A percentile compares a stretch with the other conserved stretches of the same genome.
Evolutionary conservation across 495 filamentous ascomycete species (phyloP).

Genomic region (Lophiostoma macrostomum): DNA sequence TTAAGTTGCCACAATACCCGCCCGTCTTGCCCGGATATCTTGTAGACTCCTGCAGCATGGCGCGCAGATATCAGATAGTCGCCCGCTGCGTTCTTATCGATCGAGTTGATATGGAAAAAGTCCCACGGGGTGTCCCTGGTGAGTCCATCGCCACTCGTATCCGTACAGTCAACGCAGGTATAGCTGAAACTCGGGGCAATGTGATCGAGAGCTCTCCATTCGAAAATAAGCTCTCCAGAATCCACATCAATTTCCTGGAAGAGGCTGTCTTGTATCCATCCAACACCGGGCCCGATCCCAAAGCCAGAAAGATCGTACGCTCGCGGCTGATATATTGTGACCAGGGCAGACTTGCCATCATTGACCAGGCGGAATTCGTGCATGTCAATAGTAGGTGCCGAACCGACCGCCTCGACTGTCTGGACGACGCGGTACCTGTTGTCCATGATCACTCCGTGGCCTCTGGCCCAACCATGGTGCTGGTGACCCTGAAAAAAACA

Average conservation of each 20-base stretch:
- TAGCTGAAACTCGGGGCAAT: constrained; percentile 46
- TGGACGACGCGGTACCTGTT: constrained; percentile 51
- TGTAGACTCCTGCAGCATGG: constrained; percentile 13
- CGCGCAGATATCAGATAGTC: constrained; percentile 24
- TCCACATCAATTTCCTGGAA: constrained; percentile 25
- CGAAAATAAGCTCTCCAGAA: constrained; percentile 19
- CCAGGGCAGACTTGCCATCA: constrained; percentile 12
- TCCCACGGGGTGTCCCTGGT: constrained; percentile 4
- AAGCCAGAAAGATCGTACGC: constrained; percentile 4
- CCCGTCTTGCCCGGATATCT: constrained; percentile 8
- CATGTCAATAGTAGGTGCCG: constrained; percentile 21
- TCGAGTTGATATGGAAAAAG: constrained; percentile 22
- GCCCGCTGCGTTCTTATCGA: constrained; percentile 18
- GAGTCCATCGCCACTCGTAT: constrained; percentile 22
- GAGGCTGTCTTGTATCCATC: constrained; percentile 13
- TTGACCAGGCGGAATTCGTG: constrained; percentile 17
- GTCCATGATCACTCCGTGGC: constrained; percentile 55
- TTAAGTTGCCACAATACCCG: constrained; percentile 11
- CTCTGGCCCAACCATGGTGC: constrained; percentile 53
- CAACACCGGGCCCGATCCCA: constrained; percentile 19
- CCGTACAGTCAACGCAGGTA: constrained; percentile 25
- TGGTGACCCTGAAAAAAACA: constrained; percentile 56
- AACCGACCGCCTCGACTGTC: constrained; percentile 31
- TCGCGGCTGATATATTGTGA: constrained; percentile 6
- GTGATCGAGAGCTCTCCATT: constrained; percentile 17